phyloP scores from a whole-genome alignment of 2,329 filamentous ascomycete species.

The Diaporthe aspalathi region DNA sequence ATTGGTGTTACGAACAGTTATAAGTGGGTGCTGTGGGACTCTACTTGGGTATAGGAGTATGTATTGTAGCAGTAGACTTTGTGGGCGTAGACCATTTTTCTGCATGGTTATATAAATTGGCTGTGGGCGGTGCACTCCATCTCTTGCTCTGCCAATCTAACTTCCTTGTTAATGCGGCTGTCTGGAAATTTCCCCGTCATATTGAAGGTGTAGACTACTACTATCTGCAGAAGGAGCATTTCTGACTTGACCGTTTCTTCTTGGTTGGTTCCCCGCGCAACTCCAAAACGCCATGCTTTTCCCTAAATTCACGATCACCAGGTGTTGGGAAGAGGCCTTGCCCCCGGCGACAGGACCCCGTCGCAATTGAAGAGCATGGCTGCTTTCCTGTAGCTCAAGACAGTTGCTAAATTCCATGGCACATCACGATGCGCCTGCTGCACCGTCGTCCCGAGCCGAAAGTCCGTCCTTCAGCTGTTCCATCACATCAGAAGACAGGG shows the following conservation, averaged over 20 bases:
- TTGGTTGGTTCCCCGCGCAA: not conserved
- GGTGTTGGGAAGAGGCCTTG: not conserved
- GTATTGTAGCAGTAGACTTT: no score
- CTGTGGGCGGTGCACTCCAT: no score
- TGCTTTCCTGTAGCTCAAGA: not conserved
- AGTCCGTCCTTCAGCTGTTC: conserved; percentile 26
- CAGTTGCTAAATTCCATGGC: not conserved
- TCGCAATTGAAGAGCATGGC: not conserved
- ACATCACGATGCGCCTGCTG: not conserved
- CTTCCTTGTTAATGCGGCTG: no score
- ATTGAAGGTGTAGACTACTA: not conserved
- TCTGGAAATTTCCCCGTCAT: not conserved
- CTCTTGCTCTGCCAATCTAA: no score
- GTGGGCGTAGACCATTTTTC: no score
- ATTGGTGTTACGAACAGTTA: no score
- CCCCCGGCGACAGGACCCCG: not conserved
- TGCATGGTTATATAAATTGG: no score
- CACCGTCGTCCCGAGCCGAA: not conserved
- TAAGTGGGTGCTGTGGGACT: no score
- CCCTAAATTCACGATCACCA: not conserved
- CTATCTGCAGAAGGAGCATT: not conserved
- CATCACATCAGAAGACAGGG: conserved; percentile 35
- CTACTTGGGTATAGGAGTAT: no score
- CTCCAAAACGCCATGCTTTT: conserved; percentile 29
- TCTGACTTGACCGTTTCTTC: not conserved